Evolutionary conservation across 2,329 filamentous ascomycete genomes (phyloP).

Genomic region (Nannizzia gypsea): DNA sequence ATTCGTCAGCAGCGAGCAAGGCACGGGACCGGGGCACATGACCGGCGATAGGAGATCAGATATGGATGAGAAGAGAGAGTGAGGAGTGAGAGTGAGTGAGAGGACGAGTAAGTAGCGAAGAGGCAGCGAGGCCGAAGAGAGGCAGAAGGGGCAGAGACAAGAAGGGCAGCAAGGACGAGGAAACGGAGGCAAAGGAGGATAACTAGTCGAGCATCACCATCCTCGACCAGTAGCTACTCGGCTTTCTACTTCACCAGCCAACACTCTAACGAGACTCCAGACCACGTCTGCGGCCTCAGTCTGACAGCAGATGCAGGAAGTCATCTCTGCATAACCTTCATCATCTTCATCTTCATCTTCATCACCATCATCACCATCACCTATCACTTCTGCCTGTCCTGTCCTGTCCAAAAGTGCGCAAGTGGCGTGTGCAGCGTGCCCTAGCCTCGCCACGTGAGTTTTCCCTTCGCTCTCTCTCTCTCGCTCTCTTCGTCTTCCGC

Average conservation of each 20-base stretch:
- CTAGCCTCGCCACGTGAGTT: slow-evolving; percentile 14
- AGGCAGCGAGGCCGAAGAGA: not conserved
- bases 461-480: slow-evolving; percentile 7
- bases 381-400: not conserved
- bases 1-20: slow-evolving; percentile 10
- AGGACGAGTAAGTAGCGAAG: no score
- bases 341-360: not conserved
- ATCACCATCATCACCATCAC: not conserved
- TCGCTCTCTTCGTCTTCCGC: slow-evolving; percentile 8
- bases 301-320: not conserved
- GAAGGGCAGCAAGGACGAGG: not conserved
- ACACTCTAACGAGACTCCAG: no score
- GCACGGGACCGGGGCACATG: slow-evolving; percentile 15
- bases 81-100: not conserved
- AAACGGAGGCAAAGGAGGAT: not conserved
- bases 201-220: no score
- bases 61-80: not conserved
- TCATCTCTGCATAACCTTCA: not conserved
- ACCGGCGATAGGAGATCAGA: slow-evolving; percentile 3
- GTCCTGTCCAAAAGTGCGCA: slow-evolving; percentile 1
- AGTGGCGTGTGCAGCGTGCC: slow-evolving; percentile 5
- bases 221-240: no score
- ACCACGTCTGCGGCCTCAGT: not conserved
- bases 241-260: no score
- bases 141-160: not conserved